phyloP scores from a whole-genome alignment of 768 basidiomycete genomes.

The Phanerochaete sordida region DNA sequence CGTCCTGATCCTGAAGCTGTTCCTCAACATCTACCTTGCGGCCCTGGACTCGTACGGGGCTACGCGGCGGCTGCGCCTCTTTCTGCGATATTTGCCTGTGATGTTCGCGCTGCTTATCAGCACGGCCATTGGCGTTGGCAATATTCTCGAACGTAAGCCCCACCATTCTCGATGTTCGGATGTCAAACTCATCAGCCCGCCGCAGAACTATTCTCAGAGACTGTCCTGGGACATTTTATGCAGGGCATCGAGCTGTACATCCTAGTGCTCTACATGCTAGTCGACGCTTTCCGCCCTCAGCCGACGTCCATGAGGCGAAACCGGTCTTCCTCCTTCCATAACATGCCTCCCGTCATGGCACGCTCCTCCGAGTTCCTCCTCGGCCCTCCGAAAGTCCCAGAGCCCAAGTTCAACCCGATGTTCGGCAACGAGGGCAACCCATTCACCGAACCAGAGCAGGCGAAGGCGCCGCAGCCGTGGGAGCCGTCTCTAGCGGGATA shows the following conservation, averaged over 20 bases:
- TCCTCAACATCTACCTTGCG: constrained; percentile 52
- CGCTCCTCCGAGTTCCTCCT: constrained; percentile 5
- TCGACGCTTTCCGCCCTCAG: constrained; percentile 36
- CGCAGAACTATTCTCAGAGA: constrained; percentile 69
- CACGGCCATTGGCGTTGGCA: constrained; percentile 50
- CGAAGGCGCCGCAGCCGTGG: neutral
- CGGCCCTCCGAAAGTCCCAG: constrained; percentile 9
- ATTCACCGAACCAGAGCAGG: neutral
- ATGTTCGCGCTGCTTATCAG: constrained; percentile 51
- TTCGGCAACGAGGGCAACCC: constrained; percentile 11
- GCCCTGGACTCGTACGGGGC: constrained; percentile 22
- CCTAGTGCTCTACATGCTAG: constrained; percentile 54
- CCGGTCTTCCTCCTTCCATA: constrained; percentile 24
- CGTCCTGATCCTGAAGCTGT: constrained; percentile 59
- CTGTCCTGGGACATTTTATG: constrained; percentile 61
- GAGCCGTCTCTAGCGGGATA: neutral
- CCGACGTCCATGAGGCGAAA: constrained; percentile 4
- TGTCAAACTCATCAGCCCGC: neutral
- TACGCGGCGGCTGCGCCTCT: constrained; percentile 37
- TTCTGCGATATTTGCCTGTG: constrained; percentile 46
- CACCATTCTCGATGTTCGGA: neutral
- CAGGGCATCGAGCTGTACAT: constrained; percentile 62
- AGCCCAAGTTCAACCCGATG: neutral
- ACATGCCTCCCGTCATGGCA: constrained; percentile 8
- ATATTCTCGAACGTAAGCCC: constrained; percentile 47